Evolutionary conservation across 495 filamentous ascomycete species (phyloP), one percentile per base, ranked within the genome.

Genomic region (Tuber magnatum): DNA sequence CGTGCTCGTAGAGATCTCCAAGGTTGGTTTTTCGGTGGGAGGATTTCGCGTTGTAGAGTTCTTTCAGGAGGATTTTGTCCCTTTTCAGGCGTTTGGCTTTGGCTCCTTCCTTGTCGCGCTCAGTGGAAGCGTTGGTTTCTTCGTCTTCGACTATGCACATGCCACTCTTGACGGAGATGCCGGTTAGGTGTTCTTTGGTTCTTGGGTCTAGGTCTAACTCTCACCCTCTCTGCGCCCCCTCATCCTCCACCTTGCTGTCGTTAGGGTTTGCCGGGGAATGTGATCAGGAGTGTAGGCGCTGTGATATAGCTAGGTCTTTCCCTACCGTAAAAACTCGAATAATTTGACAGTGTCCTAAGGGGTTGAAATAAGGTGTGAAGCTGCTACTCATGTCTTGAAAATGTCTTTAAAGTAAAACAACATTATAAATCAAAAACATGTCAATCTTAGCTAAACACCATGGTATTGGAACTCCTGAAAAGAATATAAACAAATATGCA

Each of bases 221-320:
- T 43, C 14, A 41, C 39, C 1, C 40, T 38, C n/a, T 44, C 51
- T 32, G 24, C 43, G 8, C 24, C 42, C n/a, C 70, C 32, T 24
- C 22, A 41, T 28, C 48, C 32, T 44, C 41, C 40, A 22, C 40
- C 43, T 39, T 43, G 12, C n/a, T 69, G 20, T 22, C 28, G 16
- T n/a, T 32, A 51, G 48, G 74, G 72, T 61, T 75, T 46, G 39
- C n/a, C 5, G 12, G 73, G 10, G n/a, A 32, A 61, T n/a, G n/a
- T 8, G n/a, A 61, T n/a, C 32, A 61, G 20, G 72, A 42, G 46
- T 81, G 81, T 10, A 78, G 12, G n/a, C 76, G 73, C 61, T 78
- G 79, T 7, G 76, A 74, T 16, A 81, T 61, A 16, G 32, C 72
- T 5, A 81, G 46, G 4, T 76, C 35, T 6, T 78, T 73, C 5